Conservation (phyloP, 2,329 filamentous ascomycete species). For the Fonsecaea nubica region DNA sequence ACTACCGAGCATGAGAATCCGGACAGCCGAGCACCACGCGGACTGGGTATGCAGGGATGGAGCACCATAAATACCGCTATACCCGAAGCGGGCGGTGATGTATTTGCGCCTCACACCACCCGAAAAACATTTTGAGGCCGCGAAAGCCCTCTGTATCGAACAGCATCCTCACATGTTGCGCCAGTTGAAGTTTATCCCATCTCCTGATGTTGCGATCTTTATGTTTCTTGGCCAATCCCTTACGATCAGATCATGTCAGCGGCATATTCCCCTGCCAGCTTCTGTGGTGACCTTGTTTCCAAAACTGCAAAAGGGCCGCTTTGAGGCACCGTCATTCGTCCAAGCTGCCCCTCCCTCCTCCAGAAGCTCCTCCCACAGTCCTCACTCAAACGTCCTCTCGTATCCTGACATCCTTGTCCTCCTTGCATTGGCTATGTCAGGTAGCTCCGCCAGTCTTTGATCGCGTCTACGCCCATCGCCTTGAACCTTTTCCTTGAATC, state of each 20-base stretch:
- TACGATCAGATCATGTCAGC: conserved; percentile 8
- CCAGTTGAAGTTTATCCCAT: background rate
- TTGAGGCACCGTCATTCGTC: too few relatives aligned
- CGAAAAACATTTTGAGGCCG: background rate
- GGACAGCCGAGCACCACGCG: background rate
- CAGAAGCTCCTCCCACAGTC: background rate
- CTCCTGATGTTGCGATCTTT: conserved; percentile 1
- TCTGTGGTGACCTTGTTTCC: too few relatives aligned
- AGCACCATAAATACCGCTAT: conserved; percentile 1
- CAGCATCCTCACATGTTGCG: conserved; percentile 1
- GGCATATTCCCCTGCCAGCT: background rate
- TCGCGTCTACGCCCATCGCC: too few relatives aligned
- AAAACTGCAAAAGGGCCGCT: too few relatives aligned
- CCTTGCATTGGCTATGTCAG: background rate
- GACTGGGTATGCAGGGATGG: background rate
- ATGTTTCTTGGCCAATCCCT: background rate
- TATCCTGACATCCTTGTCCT: background rate
- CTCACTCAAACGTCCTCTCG: background rate
- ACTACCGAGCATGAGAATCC: background rate
- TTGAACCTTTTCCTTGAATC: too few relatives aligned
- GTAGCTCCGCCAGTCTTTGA: background rate
- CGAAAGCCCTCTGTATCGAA: background rate
- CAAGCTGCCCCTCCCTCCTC: background rate
- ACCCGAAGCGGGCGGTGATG: background rate
- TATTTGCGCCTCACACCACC: background rate